Percentiles rank a stretch among this genome's conserved stretches.
Conservation (phyloP, 441 rosid species). For the Eruca vesicaria region DNA sequence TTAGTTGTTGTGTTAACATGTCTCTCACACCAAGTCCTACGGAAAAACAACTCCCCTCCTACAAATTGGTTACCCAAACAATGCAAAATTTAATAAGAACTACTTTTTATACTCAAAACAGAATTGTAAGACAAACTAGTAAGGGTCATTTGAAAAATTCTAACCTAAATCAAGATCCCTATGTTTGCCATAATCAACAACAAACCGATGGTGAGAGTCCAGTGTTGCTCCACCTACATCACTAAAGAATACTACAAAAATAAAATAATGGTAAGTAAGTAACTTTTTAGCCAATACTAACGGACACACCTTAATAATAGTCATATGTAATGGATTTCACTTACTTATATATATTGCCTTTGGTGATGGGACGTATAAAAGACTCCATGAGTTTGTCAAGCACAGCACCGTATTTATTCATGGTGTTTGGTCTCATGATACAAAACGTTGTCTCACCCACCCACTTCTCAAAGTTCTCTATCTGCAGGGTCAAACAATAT, state of each 20-base stretch:
- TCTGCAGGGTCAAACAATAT: conserved; percentile 47
- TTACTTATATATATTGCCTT: conserved; percentile 29
- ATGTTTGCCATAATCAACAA: conserved; percentile 80
- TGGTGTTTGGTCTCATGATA: conserved; percentile 81
- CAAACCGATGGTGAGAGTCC: conserved; percentile 93
- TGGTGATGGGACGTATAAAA: conserved; percentile 67
- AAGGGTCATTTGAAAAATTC: neutral
- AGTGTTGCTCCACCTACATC: conserved; percentile 84
- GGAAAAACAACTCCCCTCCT: no score
- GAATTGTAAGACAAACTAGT: neutral
- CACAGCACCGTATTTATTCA: conserved; percentile 85
- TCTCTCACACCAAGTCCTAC: neutral
- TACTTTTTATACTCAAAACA: neutral
- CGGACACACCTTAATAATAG: no score
- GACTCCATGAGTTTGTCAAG: conserved; percentile 65
- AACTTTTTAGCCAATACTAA: no score
- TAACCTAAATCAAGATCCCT: conserved; percentile 80
- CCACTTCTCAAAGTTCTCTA: conserved; percentile 77
- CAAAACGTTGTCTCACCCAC: conserved; percentile 59
- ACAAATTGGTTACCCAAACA: no score
- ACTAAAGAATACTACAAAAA: conserved; percentile 61
- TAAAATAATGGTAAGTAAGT: neutral
- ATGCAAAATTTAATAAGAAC: conserved; percentile 30
- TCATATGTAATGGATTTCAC: no score
- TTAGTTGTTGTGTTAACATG: conserved; percentile 70